A percentile compares a stretch with the other conserved stretches of the same genome.
Evolutionary conservation across 306 rosid genomes (phyloP).

Genomic region (Ceratonia siliqua): DNA sequence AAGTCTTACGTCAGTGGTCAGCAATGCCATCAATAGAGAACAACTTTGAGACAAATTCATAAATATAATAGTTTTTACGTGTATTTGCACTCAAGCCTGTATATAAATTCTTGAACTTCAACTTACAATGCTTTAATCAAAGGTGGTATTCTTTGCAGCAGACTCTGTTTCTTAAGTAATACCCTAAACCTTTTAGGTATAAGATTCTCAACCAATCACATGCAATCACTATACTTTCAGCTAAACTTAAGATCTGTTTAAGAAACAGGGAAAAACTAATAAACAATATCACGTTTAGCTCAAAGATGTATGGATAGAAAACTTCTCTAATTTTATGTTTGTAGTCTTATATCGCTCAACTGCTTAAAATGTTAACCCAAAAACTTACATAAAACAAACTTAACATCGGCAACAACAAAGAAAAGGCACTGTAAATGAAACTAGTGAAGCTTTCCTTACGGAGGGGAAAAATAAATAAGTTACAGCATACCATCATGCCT

Average conservation of each 20-base stretch:
- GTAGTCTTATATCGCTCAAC: background rate
- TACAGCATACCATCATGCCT: background rate
- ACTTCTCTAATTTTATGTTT: background rate
- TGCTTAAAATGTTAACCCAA: background rate
- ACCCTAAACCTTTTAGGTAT: background rate
- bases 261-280: background rate
- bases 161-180: background rate
- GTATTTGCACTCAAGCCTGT: background rate
- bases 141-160: background rate
- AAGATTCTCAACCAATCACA: background rate
- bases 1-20: background rate
- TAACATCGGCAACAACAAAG: background rate
- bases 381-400: background rate
- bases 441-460: background rate
- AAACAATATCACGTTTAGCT: background rate
- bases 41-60: background rate
- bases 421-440: slow-evolving; percentile 12
- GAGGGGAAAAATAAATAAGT: background rate
- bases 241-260: background rate
- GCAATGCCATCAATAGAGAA: background rate
- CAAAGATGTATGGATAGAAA: background rate
- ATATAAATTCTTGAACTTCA: background rate
- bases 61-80: background rate
- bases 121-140: background rate
- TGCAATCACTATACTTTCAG: background rate